Evolutionary conservation across 2,329 filamentous ascomycete genomes (phyloP).

Genomic region (Arachnomyces sp.): DNA sequence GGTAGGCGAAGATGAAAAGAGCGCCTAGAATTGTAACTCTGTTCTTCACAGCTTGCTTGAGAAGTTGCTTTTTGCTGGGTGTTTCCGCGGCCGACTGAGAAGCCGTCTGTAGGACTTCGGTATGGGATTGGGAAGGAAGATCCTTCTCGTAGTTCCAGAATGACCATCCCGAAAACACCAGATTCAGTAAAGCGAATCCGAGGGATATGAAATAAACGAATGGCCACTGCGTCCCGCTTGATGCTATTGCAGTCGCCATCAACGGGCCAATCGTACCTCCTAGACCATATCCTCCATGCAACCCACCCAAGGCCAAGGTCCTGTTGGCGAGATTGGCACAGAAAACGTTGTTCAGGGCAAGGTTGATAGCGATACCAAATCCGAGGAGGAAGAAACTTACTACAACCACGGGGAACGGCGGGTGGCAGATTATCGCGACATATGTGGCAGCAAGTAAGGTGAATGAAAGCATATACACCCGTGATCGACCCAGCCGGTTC

Average conservation of each 20-base stretch:
- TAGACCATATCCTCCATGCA: constrained; percentile 44
- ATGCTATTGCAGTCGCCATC: constrained; percentile 65
- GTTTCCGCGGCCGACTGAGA: constrained; percentile 30
- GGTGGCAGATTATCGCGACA: constrained; percentile 57
- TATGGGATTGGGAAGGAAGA: constrained; percentile 34
- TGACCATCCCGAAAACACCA: constrained; percentile 55
- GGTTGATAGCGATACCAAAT: constrained; percentile 43
- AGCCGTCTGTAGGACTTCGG: constrained; percentile 36
- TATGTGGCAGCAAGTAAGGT: constrained; percentile 56
- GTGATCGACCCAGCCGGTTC: constrained; percentile 57
- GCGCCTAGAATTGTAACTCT: constrained; percentile 64
- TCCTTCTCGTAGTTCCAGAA: constrained; percentile 67
- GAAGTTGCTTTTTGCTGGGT: constrained; percentile 25
- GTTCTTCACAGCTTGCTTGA: constrained; percentile 45
- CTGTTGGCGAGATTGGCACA: constrained; percentile 46
- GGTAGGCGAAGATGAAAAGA: constrained; percentile 78
- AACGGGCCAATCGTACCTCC: constrained; percentile 61
- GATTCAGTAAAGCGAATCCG: constrained; percentile 49
- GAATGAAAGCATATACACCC: constrained; percentile 52
- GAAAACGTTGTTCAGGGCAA: constrained; percentile 52
- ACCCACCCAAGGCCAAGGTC: constrained; percentile 40
- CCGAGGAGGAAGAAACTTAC: constrained; percentile 62
- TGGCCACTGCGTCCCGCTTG: constrained; percentile 56
- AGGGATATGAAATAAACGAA: constrained; percentile 65
- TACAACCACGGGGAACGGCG: constrained; percentile 63